phyloP scores from a whole-genome alignment of 495 filamentous ascomycete genomes.

The Penicillium fimorum region DNA sequence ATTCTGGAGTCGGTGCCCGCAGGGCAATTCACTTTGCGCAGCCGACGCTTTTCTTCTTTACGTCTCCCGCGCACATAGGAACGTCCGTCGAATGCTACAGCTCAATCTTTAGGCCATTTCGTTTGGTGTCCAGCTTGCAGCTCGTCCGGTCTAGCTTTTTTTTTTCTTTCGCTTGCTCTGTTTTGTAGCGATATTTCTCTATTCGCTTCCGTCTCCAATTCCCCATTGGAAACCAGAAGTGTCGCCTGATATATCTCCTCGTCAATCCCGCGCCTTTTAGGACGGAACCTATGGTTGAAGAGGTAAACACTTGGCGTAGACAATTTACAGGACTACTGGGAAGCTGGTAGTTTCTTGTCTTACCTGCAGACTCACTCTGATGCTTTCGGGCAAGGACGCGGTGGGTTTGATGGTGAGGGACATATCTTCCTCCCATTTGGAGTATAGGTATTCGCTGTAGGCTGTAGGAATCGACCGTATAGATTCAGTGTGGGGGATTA shows the following conservation, averaged over 20 bases:
- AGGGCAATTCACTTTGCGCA: slow-evolving; percentile 5
- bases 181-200: background rate
- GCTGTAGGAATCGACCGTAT: background rate
- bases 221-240: background rate
- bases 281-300: slow-evolving; percentile 45
- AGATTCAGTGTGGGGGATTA: background rate
- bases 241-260: slow-evolving; percentile 51
- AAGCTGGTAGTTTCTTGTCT: slow-evolving; percentile 37
- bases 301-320: slow-evolving; percentile 55
- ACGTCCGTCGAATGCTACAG: slow-evolving; percentile 12
- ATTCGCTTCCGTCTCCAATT: background rate
- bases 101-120: slow-evolving; percentile 1
- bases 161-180: background rate
- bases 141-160: background rate
- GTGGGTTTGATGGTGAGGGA: slow-evolving; percentile 55
- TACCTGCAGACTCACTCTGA: slow-evolving; percentile 54
- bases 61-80: slow-evolving; percentile 7
- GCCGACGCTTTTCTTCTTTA: slow-evolving; percentile 12
- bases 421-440: slow-evolving; percentile 24
- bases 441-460: background rate
- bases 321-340: slow-evolving; percentile 30
- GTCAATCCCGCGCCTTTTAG: slow-evolving; percentile 36
- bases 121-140: background rate
- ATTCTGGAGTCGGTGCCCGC: slow-evolving; percentile 11
- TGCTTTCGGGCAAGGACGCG: slow-evolving; percentile 34